Conservation (phyloP, 768 basidiomycete species). For the Russula dissimulans region DNA sequence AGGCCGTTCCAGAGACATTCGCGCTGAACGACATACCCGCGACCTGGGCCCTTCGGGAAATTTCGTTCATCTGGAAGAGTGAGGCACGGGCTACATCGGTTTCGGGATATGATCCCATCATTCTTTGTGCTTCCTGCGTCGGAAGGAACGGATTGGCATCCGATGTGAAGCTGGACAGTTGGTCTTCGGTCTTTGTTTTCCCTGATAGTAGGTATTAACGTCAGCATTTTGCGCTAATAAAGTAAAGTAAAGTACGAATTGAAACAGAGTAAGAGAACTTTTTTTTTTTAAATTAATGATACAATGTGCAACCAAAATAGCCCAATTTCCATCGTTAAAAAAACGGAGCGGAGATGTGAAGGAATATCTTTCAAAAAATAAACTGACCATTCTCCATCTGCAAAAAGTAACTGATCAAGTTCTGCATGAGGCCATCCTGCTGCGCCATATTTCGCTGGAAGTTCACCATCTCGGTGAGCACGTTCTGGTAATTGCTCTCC, state of each 20-base stretch:
- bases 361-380: constrained; percentile 20
- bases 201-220: constrained; percentile 20
- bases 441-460: constrained; percentile 71
- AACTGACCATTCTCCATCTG: constrained; percentile 53
- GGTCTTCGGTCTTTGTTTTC: constrained; percentile 28
- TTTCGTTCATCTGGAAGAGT: constrained; percentile 71
- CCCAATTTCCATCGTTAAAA: constrained; percentile 5
- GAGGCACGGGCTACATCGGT: constrained; percentile 57
- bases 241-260: constrained; percentile 28
- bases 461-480: constrained; percentile 61
- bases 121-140: constrained; percentile 45
- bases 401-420: constrained; percentile 72
- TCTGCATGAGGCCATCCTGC: constrained; percentile 79
- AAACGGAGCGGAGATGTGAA: background rate
- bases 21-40: constrained; percentile 32
- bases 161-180: constrained; percentile 20
- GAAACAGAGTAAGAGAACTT: constrained; percentile 23
- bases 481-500: constrained; percentile 56
- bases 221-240: constrained; percentile 19
- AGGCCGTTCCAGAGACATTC: constrained; percentile 4
- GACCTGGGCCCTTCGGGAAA: constrained; percentile 51
- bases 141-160: constrained; percentile 47
- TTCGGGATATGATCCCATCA: constrained; percentile 41
- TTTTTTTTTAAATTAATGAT: constrained; percentile 4
- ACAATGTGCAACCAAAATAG: constrained; percentile 1